Percentiles rank a stretch among this genome's conserved stretches.
Conservation (phyloP, 306 rosid species). For the Malus sieversii region DNA sequence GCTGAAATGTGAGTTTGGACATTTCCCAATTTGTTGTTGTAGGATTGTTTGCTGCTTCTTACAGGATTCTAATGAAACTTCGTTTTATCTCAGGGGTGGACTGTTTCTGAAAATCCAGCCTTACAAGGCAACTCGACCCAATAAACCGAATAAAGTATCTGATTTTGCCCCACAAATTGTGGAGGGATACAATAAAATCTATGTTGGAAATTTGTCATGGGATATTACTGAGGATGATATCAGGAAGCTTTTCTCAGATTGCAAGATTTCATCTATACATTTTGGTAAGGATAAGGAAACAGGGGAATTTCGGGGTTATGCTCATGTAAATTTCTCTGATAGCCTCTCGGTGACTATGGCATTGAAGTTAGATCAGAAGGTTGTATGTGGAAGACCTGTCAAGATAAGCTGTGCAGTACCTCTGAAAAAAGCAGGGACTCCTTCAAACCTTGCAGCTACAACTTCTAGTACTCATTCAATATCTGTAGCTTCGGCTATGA, state of each 20-base stretch:
- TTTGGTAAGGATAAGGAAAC: conserved; percentile 84
- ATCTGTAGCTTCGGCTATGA: background rate
- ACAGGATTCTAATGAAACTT: conserved; percentile 11
- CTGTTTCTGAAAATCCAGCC: conserved; percentile 76
- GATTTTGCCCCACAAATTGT: conserved; percentile 59
- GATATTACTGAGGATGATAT: conserved; percentile 73
- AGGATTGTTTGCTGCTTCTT: background rate
- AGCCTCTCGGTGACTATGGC: conserved; percentile 55
- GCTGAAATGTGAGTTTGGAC: conserved; percentile 74
- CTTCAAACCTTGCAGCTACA: conserved; percentile 16
- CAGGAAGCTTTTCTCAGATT: conserved; percentile 49
- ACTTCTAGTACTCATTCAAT: background rate
- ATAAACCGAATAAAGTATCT: conserved; percentile 35
- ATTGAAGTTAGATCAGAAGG: conserved; percentile 60
- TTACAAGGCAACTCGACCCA: conserved; percentile 41
- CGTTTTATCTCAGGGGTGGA: conserved; percentile 69
- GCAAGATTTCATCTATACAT: conserved; percentile 50
- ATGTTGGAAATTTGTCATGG: conserved; percentile 86
- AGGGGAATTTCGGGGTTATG: conserved; percentile 76
- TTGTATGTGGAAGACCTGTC: conserved; percentile 57
- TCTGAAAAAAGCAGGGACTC: conserved; percentile 33
- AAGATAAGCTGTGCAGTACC: conserved; percentile 84
- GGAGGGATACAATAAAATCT: conserved; percentile 88
- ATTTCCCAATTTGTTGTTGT: conserved; percentile 3
- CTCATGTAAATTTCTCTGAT: conserved; percentile 70